Percentiles rank a stretch among this genome's conserved stretches.
These are phyloP conservation scores for Barnettozyma vustinii DNA, from an alignment of 805 yeast species.

Conservation along the genomic window DNA sequence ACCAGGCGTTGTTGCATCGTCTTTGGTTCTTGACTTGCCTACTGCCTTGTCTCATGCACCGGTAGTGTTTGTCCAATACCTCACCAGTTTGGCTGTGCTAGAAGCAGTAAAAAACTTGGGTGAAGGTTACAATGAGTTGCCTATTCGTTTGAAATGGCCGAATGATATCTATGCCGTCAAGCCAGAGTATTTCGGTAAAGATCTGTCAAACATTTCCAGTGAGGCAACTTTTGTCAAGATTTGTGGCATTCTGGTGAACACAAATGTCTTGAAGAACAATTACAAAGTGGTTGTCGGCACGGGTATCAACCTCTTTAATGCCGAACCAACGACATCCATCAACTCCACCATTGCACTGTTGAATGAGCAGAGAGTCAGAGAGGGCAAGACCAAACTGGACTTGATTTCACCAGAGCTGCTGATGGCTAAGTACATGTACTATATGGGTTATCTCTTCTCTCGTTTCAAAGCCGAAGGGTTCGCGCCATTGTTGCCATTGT, in stretches of 20 bases:
- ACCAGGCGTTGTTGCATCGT: slow-evolving; percentile 80
- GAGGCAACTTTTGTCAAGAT: slow-evolving; percentile 71
- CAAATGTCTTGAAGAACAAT: slow-evolving; percentile 54
- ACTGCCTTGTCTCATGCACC: slow-evolving; percentile 41
- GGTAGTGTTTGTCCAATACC: slow-evolving; percentile 81
- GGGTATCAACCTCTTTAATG: slow-evolving; percentile 78
- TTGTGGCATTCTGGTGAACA: slow-evolving; percentile 80
- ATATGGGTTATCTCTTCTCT: slow-evolving; percentile 56
- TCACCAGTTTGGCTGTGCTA: slow-evolving; percentile 76
- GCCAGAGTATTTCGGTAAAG: slow-evolving; percentile 50
- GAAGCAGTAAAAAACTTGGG: slow-evolving; percentile 63
- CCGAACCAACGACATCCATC: slow-evolving; percentile 90
- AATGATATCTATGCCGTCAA: slow-evolving; percentile 79
- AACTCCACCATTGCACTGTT: slow-evolving; percentile 60
- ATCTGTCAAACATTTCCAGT: slow-evolving; percentile 40
- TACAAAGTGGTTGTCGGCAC: slow-evolving; percentile 76
- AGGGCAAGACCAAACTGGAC: slow-evolving; percentile 30
- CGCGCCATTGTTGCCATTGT: slow-evolving; percentile 55
- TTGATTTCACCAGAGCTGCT: slow-evolving; percentile 39
- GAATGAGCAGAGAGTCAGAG: slow-evolving; percentile 43
- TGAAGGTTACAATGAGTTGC: slow-evolving; percentile 66
- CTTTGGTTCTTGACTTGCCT: slow-evolving; percentile 58
- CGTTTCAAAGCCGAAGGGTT: slow-evolving; percentile 64
- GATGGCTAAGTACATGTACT: slow-evolving; percentile 62
- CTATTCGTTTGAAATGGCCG: slow-evolving; percentile 91